Conservation (phyloP, 2,329 filamentous ascomycete species). For the Colletotrichum godetiae region DNA sequence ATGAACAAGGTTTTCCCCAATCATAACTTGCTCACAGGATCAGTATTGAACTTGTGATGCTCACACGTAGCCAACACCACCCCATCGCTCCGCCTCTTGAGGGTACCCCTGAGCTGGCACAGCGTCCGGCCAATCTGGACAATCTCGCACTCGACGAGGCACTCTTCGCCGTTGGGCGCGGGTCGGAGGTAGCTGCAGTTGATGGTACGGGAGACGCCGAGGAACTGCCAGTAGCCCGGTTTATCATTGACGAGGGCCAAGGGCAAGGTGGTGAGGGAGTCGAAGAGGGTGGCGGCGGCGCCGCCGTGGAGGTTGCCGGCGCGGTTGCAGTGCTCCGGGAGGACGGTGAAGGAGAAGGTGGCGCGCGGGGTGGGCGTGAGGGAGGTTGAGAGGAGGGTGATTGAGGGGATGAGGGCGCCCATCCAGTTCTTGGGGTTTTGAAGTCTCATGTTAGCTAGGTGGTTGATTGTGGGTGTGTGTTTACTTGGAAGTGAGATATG, state of each 20-base stretch:
- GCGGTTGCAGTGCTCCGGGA: constrained; percentile 63
- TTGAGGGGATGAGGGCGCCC: constrained; percentile 51
- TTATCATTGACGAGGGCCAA: constrained; percentile 63
- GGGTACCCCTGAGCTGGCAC: constrained; percentile 63
- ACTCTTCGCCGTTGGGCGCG: constrained; percentile 60
- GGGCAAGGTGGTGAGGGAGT: constrained; percentile 71
- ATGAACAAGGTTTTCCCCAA: too few relatives aligned
- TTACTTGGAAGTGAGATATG: neutral
- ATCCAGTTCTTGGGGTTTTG: constrained; percentile 56
- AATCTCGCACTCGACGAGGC: constrained; percentile 67
- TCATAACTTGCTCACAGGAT: constrained; percentile 51
- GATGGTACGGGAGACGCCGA: constrained; percentile 75
- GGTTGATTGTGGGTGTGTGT: neutral
- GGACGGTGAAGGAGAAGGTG: constrained; percentile 61
- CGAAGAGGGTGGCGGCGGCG: constrained; percentile 74
- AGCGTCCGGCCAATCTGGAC: constrained; percentile 67
- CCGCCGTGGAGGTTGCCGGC: constrained; percentile 69
- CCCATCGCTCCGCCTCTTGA: constrained; percentile 65
- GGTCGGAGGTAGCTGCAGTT: constrained; percentile 76
- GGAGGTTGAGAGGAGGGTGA: constrained; percentile 53
- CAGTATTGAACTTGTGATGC: constrained; percentile 73
- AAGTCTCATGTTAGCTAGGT: neutral
- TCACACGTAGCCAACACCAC: constrained; percentile 68
- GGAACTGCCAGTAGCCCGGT: constrained; percentile 69
- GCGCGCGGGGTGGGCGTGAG: constrained; percentile 50